phyloP scores from a whole-genome alignment of 108 stramenopile species.

The Skeletonema tropicum region DNA sequence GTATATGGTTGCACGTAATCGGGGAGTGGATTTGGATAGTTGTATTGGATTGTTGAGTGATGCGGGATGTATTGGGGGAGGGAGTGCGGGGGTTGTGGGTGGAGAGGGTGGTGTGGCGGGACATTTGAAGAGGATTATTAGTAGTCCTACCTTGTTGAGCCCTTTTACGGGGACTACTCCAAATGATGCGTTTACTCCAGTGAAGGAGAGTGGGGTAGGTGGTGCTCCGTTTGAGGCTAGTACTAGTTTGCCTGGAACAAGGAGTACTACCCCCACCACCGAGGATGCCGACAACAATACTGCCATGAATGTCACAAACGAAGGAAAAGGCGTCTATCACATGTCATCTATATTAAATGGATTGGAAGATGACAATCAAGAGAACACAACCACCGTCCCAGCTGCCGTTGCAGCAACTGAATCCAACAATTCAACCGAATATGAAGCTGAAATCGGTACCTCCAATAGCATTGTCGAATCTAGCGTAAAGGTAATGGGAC shows the following conservation, averaged over 20 bases:
- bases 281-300: too few species aligned
- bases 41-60: slow-evolving; percentile 41
- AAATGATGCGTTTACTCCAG: slow-evolving; percentile 22
- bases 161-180: slow-evolving; percentile 1
- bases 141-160: slow-evolving; percentile 28
- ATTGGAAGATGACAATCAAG: slow-evolving; percentile 6
- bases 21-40: slow-evolving; percentile 41
- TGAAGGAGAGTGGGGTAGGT: not conserved
- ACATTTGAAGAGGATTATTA: slow-evolving; percentile 55
- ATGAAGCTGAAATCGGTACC: not conserved
- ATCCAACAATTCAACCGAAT: not conserved
- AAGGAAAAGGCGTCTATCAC: slow-evolving; percentile 12
- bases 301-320: not conserved
- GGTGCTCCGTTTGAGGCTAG: slow-evolving; percentile 5
- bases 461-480: slow-evolving; percentile 1
- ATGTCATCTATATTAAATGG: not conserved
- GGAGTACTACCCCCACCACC: slow-evolving; percentile 19
- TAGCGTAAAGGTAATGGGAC: slow-evolving; percentile 64
- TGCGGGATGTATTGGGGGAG: slow-evolving; percentile 61
- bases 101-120: slow-evolving; percentile 49
- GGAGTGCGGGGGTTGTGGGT: not conserved
- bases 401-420: not conserved
- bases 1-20: slow-evolving; percentile 25
- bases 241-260: slow-evolving; percentile 22
- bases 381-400: not conserved